Evolutionary conservation across 805 yeast species (phyloP).

Genomic region (Groenewaldozyma tartarivorans): DNA sequence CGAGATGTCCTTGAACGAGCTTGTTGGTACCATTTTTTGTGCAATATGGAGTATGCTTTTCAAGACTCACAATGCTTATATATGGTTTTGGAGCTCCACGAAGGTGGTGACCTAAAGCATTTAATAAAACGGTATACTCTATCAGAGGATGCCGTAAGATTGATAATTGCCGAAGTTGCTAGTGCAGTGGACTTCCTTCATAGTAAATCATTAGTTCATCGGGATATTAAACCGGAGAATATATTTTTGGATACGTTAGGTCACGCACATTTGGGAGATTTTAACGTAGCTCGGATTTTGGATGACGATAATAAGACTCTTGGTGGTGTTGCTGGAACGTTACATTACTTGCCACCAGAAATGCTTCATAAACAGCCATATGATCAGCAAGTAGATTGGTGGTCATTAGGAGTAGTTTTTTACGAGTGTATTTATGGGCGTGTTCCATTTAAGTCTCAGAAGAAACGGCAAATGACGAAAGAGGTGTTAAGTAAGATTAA

Average conservation of each 20-base stretch:
- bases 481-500: conserved; percentile 5
- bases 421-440: conserved; percentile 23
- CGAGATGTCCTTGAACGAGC: conserved; percentile 17
- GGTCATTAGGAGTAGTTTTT: conserved; percentile 27
- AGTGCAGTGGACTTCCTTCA: conserved; percentile 40
- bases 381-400: conserved; percentile 24
- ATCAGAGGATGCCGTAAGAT: conserved; percentile 19
- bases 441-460: conserved; percentile 19
- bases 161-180: conserved; percentile 22
- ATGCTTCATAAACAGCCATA: conserved; percentile 18
- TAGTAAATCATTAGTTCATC: conserved; percentile 54
- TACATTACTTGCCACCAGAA: conserved; percentile 24
- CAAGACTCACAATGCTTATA: conserved; percentile 19
- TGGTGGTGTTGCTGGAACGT: conserved; percentile 20
- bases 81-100: conserved; percentile 21
- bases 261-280: conserved; percentile 88
- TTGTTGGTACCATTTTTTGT: conserved; percentile 19
- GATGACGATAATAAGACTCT: conserved; percentile 18
- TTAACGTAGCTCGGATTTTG: conserved; percentile 89
- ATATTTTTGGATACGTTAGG: conserved; percentile 76
- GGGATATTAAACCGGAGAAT: conserved; percentile 93
- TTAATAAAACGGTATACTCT: conserved; percentile 18
- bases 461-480: conserved; percentile 8
- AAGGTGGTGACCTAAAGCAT: conserved; percentile 25
- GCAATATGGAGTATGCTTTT: conserved; percentile 23